Evolutionary conservation across 768 basidiomycete species (phyloP).

Genomic region (Terana coerulea): DNA sequence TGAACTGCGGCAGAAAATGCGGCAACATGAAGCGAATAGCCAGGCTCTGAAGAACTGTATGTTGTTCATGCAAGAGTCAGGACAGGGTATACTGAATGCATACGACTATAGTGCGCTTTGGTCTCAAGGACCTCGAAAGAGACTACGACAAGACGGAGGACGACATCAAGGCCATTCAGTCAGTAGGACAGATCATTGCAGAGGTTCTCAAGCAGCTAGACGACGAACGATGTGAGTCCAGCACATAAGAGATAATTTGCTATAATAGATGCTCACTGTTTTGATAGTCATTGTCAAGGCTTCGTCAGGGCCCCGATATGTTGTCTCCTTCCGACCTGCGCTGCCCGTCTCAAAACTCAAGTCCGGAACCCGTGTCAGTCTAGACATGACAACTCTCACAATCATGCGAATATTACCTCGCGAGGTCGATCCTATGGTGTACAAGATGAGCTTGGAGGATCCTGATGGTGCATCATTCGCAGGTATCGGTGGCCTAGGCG

Average conservation of each 20-base stretch:
- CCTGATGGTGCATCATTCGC: conserved; percentile 95
- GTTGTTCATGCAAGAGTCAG: conserved; percentile 21
- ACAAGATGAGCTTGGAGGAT: conserved; percentile 99
- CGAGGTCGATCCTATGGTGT: conserved; percentile 96
- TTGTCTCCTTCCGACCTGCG: conserved; percentile 93
- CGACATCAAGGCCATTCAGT: conserved; percentile 98
- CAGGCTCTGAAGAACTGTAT: conserved; percentile 87
- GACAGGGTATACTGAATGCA: background rate
- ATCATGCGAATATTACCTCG: conserved; percentile 98
- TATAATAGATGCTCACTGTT: background rate
- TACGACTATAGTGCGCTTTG: conserved; percentile 74
- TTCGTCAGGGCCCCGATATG: conserved; percentile 96
- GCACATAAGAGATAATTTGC: background rate
- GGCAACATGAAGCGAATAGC: conserved; percentile 81
- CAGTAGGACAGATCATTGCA: conserved; percentile 97
- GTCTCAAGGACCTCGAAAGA: conserved; percentile 84
- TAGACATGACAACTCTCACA: conserved; percentile 99
- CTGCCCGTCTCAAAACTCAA: conserved; percentile 92
- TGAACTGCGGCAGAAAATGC: conserved; percentile 72
- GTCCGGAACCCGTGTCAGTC: conserved; percentile 88
- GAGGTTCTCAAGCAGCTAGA: conserved; percentile 99
- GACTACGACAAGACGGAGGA: conserved; percentile 95
- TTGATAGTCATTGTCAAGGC: conserved; percentile 95
- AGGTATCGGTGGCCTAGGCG: conserved; percentile 92
- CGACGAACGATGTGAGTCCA: conserved; percentile 85